Conservation (phyloP, 257 asterid species). For the Mentha longifolia region DNA sequence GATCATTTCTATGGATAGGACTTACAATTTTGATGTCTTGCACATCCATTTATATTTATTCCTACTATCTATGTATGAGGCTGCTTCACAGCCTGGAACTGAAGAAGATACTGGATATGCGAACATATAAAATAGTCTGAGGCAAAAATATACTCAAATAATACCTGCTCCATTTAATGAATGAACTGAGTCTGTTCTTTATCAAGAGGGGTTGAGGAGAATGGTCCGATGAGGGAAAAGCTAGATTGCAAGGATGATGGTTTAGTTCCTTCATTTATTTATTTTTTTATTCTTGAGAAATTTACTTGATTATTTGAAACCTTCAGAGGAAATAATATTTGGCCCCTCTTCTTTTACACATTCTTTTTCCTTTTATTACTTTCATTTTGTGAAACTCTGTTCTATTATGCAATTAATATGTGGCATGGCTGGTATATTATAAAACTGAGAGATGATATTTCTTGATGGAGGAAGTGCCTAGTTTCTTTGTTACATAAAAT, state of each 20-base stretch:
- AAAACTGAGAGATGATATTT: constrained; percentile 4
- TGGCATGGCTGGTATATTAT: not conserved
- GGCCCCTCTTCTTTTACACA: not conserved
- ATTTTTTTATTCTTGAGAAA: not conserved
- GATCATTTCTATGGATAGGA: not conserved
- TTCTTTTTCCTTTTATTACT: not conserved
- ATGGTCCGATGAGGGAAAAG: not conserved
- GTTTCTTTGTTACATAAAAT: constrained; percentile 24
- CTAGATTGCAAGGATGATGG: constrained; percentile 21
- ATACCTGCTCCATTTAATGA: not conserved
- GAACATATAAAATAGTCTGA: not conserved
- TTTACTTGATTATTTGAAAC: constrained; percentile 8
- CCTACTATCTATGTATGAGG: not conserved
- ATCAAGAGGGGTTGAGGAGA: constrained; percentile 14
- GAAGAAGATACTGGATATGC: constrained; percentile 10
- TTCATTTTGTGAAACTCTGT: constrained; percentile 17
- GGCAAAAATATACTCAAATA: not conserved
- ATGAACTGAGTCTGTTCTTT: not conserved
- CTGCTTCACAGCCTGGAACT: constrained; percentile 14
- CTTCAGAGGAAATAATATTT: constrained; percentile 4
- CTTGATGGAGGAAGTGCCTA: constrained; percentile 16
- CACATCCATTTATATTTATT: not conserved
- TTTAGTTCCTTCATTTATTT: constrained; percentile 6
- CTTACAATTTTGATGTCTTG: not conserved
- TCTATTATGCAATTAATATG: constrained; percentile 23